phyloP scores from a whole-genome alignment of 2,329 filamentous ascomycete species.

The Monosporascus sp. region DNA sequence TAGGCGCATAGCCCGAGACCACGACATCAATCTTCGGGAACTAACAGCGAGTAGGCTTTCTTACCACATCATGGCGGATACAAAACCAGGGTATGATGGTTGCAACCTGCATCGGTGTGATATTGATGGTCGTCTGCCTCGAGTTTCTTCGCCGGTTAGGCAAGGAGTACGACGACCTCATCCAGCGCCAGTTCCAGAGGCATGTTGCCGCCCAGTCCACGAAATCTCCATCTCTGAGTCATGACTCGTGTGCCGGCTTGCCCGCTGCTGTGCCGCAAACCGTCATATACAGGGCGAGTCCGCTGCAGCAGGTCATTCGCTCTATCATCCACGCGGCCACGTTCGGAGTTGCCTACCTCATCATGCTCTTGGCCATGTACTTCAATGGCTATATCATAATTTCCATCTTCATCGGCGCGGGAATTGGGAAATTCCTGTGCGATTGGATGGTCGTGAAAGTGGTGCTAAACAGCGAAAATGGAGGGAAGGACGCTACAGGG shows the following conservation, averaged over 20 bases:
- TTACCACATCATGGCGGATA: slow-evolving; percentile 35
- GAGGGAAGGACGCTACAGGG: slow-evolving; percentile 20
- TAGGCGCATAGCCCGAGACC: slow-evolving; percentile 9
- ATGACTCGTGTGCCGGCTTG: slow-evolving; percentile 9
- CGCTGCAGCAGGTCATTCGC: slow-evolving; percentile 34
- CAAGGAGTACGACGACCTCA: slow-evolving; percentile 36
- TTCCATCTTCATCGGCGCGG: slow-evolving; percentile 40
- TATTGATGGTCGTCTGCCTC: slow-evolving; percentile 33
- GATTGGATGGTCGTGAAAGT: slow-evolving; percentile 45
- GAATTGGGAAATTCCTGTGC: slow-evolving; percentile 48
- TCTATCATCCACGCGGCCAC: slow-evolving; percentile 33
- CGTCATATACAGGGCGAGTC: slow-evolving; percentile 32
- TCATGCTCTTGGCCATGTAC: slow-evolving; percentile 41
- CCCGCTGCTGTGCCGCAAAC: slow-evolving; percentile 10
- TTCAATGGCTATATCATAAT: slow-evolving; percentile 42
- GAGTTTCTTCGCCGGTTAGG: slow-evolving; percentile 35
- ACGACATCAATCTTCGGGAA: background rate
- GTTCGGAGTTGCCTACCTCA: slow-evolving; percentile 37
- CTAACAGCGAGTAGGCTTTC: slow-evolving; percentile 25
- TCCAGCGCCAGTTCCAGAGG: slow-evolving; percentile 33
- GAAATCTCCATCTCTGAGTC: slow-evolving; percentile 6
- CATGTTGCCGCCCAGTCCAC: slow-evolving; percentile 23
- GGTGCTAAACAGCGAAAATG: slow-evolving; percentile 20
- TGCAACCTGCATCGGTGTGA: slow-evolving; percentile 37
- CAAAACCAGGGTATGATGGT: slow-evolving; percentile 35